These are phyloP conservation scores for Platismatia glauca DNA, from an alignment of 495 filamentous ascomycete species.

Conservation along the genomic window DNA sequence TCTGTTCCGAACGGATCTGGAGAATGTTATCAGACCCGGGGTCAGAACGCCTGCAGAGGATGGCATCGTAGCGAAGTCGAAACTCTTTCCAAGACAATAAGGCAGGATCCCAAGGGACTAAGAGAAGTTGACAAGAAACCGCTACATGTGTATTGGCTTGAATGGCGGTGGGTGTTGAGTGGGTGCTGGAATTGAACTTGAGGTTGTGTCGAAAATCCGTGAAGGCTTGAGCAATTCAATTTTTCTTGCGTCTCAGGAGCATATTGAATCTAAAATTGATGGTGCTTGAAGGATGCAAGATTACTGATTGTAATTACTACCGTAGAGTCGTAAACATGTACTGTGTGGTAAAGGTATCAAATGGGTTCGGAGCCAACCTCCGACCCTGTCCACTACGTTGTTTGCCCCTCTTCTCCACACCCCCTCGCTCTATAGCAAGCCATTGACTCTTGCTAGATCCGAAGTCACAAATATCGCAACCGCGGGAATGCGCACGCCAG, in stretches of 20 bases:
- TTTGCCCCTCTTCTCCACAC: constrained; percentile 28
- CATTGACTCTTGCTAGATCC: constrained; percentile 4
- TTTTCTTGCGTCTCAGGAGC: background rate
- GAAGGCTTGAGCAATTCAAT: background rate
- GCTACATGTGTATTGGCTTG: background rate
- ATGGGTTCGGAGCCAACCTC: background rate
- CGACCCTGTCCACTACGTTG: background rate
- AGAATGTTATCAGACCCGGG: constrained; percentile 64
- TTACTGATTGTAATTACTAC: background rate
- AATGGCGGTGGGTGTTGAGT: background rate
- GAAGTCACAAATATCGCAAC: background rate
- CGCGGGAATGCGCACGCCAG: background rate
- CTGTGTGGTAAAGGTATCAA: too few species aligned
- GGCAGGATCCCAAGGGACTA: background rate
- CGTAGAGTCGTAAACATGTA: too few species aligned
- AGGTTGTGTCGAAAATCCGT: background rate
- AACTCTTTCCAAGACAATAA: background rate
- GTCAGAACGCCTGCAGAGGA: constrained; percentile 41
- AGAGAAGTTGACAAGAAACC: background rate
- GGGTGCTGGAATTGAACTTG: background rate
- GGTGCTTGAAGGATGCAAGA: background rate
- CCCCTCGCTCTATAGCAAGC: background rate
- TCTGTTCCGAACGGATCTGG: constrained; percentile 58
- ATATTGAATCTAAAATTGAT: background rate
- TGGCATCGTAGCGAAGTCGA: constrained; percentile 37